Evolutionary conservation across 306 rosid genomes (phyloP), one percentile per base, ranked within the genome.

Genomic region (Arachis hypogaea): DNA sequence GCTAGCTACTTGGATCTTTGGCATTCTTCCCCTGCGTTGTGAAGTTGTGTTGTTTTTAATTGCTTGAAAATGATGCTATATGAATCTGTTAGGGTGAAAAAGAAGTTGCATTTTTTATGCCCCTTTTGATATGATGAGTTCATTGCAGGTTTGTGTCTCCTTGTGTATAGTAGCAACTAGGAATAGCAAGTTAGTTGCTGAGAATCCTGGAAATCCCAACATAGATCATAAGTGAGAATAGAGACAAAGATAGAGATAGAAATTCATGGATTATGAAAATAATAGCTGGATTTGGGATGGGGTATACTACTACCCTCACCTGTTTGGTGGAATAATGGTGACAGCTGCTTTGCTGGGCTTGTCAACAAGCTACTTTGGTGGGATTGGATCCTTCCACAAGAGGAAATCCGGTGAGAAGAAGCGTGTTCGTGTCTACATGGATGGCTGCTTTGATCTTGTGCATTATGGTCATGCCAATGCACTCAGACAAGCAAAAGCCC

Each of bases 381-480:
- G 94, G 18, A 81, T 14, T 52, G 29, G 58, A 22, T 80, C 90
- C 67, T 88, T 92, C 68, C 88, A 75, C 61, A 85, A 88, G 82
- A 92, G 81, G 88, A 92, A 77, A 81, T 66, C 76, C 2, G 89
- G 85, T 9, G 2, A 22, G 64, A 88, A 87, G 83, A 92, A 83
- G 86, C 96, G 88, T 18, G 73, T 90, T 75, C 89, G 99, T 51
- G 98, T 95, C 57, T 95, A 95, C 79, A 95, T 95, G 98, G 99
- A 95, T 82, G 99, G 99, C 0, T 95, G 99, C 72, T 95, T 95
- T 77, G 99, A 95, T 85, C 96, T 95, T 75, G 92, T 95, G 98
- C 99, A 95, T 83, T 95, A 90, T 64, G 99, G 99, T 29, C 99
- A 95, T 68, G 99, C 99, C 68, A 95, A 95, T 83, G 99, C 99